Evolutionary conservation across 805 yeast genomes (phyloP), one percentile per base, ranked within the genome.

Genomic region (Gaillardinia entomophila): DNA sequence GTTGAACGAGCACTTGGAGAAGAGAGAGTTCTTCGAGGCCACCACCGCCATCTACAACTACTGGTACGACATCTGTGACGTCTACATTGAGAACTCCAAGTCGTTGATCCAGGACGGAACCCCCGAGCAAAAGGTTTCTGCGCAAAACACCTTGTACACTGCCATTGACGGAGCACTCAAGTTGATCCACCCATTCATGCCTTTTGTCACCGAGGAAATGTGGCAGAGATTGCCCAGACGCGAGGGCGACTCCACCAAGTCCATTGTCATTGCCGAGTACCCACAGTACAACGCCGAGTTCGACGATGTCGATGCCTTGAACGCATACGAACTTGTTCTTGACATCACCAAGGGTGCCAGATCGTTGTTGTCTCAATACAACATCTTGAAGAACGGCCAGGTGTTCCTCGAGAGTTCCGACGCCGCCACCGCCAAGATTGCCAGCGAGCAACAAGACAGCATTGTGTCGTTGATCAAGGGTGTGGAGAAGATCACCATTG

Each of bases 191-290:
- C 98, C 98, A 58, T 92, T 87, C 71, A 92, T 92, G 98, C 98
- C 98, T 25, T 92, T 77, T 57, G 70, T 92, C 46, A 82, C 97
- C 30, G 98, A 92, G 65, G 98, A 92, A 71, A 77, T 92, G 85
- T 92, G 97, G 97, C 98, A 92, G 70, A 85, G 97, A 65, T 69
- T 92, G 53, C 97, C 97, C 49, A 82, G 83, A 53, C 79, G 96
- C 56, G 73, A 76, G 6, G 66, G 78, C 33, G 96, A 85, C 49
- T 62, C 63, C 15, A 68, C 87, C 17, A 66, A 60, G 32, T 73
- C 96, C 14, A 87, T 92, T 57, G 79, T 79, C 32, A 76, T 77
- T 54, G 95, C 96, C 26, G 48, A 69, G 31, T 92, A 79, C 68
- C 98, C 98, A 36, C 73, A 61, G 34, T 81, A 68, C 59, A 66